Base-by-base conservation (phyloP, 176 grass and related monocot species). In the Canna indica region DNA sequence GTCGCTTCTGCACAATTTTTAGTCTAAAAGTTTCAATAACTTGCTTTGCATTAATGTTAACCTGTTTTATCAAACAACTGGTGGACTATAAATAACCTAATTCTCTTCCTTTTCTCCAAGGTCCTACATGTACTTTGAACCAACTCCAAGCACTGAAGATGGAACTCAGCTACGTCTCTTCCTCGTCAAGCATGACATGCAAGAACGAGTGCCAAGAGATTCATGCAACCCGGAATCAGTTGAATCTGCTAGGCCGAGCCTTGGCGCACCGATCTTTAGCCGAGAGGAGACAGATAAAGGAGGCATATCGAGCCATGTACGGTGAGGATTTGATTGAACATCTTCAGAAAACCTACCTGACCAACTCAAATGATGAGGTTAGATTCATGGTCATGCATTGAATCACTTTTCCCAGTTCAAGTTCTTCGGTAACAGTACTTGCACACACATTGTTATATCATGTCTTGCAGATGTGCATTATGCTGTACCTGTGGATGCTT, bases 401-500 rank as follows among this genome's bases (percentile, higher is more conserved):
- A 17, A 27, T 33, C 1, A 16, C 14, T 12, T n/a, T 9, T 12
- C 11, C 25, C 12, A 4, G 2, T 68, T 44, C 36, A 34, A 10
- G 24, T 29, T 26, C n/a, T 29, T 18, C 63, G 16, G 2, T 22
- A 68, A 33, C 44, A 47, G 10, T 59, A 46, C 18, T 48, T n/a
- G n/a, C n/a, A 22, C 25, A 60, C 18, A 61, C 53, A 44, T 59
- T 36, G 44, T 45, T 36, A 29, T 2, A 57, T 33, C n/a, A n/a
- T n/a, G n/a, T n/a, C n/a, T n/a, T 85, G 25, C 76, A 96, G 93
- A 71, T 90, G 71, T 85, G 69, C 64, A 81, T 73, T 14, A 47
- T 87, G 73, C 71, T 97, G 63, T 87, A 92, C 72, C 76, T 92
- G 68, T 97, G 94, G 94, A 79, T 89, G 86, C 82, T 92, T 3